These are phyloP conservation scores for Bryoerythrophyllum caledonicum DNA, from an alignment of 225 moss, liverwort and hornwort species.

Conservation along the genomic window DNA sequence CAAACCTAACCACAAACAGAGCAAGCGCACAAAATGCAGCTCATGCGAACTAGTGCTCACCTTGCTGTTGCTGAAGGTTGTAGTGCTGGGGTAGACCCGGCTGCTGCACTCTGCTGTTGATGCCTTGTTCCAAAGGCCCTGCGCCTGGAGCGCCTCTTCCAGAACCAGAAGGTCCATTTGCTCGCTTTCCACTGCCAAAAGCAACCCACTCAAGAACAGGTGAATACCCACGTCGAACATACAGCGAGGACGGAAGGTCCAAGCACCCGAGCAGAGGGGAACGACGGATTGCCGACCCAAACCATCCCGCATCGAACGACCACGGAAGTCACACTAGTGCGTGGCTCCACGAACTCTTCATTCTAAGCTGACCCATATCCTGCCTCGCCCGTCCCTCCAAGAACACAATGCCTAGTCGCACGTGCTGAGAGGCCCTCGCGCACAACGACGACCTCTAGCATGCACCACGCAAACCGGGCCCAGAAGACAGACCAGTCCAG, in stretches of 20 bases:
- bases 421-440: too few species aligned
- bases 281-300: neutral
- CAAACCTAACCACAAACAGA: neutral
- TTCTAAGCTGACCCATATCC: neutral
- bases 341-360: neutral
- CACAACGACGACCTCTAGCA: neutral
- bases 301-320: neutral
- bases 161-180: conserved; percentile 78
- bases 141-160: conserved; percentile 65
- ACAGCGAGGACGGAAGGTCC: neutral
- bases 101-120: conserved; percentile 57
- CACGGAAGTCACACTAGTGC: neutral
- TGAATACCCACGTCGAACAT: conserved; percentile 3
- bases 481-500: neutral
- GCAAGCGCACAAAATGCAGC: neutral
- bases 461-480: neutral
- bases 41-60: conserved; percentile 32
- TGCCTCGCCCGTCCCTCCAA: neutral
- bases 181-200: conserved; percentile 82
- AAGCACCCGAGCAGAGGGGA: neutral
- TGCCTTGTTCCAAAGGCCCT: conserved; percentile 73
- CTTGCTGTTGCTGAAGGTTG: conserved; percentile 71
- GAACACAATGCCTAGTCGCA: neutral
- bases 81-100: conserved; percentile 47
- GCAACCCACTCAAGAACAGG: neutral